These are phyloP conservation scores for Leonotis leonurus DNA, from an alignment of 257 asterid genomes.

Conservation along the genomic window DNA sequence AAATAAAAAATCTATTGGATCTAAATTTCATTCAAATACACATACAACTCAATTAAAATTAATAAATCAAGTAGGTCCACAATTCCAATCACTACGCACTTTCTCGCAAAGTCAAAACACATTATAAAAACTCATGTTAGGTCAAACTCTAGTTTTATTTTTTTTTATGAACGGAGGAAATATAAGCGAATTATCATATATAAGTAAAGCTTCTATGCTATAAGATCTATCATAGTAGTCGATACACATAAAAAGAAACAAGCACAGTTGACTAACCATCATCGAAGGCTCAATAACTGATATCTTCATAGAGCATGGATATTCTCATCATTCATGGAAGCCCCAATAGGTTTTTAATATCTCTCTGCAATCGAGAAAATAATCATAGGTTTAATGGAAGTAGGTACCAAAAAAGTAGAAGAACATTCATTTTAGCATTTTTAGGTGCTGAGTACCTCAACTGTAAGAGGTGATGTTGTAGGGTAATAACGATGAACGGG, in stretches of 20 bases:
- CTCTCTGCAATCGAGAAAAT: constrained; percentile 33
- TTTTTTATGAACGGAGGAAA: too few relatives aligned
- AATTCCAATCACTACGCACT: too few relatives aligned
- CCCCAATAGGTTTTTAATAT: constrained; percentile 38
- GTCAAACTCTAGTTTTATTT: too few relatives aligned
- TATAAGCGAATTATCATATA: not conserved
- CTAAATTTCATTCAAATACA: too few relatives aligned
- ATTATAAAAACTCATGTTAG: too few relatives aligned
- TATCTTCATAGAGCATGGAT: not conserved
- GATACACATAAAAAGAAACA: not conserved
- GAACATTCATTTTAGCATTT: not conserved
- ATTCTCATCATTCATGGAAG: constrained; percentile 18
- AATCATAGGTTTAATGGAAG: not conserved
- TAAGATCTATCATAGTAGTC: not conserved
- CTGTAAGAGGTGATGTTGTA: constrained; percentile 67
- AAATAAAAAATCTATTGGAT: too few relatives aligned
- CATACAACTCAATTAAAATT: too few relatives aligned
- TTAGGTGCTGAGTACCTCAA: constrained; percentile 39
- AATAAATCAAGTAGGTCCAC: too few relatives aligned
- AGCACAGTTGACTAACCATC: not conserved
- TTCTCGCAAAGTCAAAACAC: too few relatives aligned
- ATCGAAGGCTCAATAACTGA: not conserved
- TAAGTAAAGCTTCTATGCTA: not conserved
- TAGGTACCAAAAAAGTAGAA: not conserved
- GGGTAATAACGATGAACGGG: constrained; percentile 73